Evolutionary conservation across 2,329 filamentous ascomycete species (phyloP).

Genomic region (Fusarium udum): DNA sequence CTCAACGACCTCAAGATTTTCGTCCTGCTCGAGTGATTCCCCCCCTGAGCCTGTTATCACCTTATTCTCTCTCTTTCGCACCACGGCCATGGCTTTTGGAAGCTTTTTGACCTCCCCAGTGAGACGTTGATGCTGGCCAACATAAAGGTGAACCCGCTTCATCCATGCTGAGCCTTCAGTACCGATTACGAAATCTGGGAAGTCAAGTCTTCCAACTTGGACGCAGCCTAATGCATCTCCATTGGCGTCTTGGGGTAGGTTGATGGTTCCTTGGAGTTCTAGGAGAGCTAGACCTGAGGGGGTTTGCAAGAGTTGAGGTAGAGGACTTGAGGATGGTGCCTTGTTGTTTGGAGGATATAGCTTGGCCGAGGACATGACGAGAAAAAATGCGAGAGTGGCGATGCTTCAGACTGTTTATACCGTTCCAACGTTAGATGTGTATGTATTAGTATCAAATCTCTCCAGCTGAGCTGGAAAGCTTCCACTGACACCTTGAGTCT

Average conservation of each 20-base stretch:
- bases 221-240: conserved; percentile 44
- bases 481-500: neutral
- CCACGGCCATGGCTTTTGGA: conserved; percentile 78
- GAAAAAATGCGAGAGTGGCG: neutral
- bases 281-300: conserved; percentile 89
- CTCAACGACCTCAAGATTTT: conserved; percentile 83
- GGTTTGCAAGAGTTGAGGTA: conserved; percentile 86
- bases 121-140: conserved; percentile 88
- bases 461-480: neutral
- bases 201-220: conserved; percentile 76
- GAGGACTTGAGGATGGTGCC: conserved; percentile 57
- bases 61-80: conserved; percentile 65
- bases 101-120: conserved; percentile 92
- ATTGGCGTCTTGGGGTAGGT: conserved; percentile 65
- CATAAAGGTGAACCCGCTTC: conserved; percentile 87
- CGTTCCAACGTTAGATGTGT: neutral
- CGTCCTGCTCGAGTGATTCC: conserved; percentile 46
- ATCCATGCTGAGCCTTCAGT: conserved; percentile 76
- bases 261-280: conserved; percentile 92
- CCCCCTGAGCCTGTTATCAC: conserved; percentile 57
- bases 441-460: neutral
- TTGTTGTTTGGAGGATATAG: conserved; percentile 54
- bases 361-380: conserved; percentile 48
- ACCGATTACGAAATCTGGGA: conserved; percentile 73
- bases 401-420: neutral